Percentiles rank a stretch among this genome's conserved stretches.
phyloP scores from a whole-genome alignment of 2,329 filamentous ascomycete genomes.

The Cytospora leucostoma region DNA sequence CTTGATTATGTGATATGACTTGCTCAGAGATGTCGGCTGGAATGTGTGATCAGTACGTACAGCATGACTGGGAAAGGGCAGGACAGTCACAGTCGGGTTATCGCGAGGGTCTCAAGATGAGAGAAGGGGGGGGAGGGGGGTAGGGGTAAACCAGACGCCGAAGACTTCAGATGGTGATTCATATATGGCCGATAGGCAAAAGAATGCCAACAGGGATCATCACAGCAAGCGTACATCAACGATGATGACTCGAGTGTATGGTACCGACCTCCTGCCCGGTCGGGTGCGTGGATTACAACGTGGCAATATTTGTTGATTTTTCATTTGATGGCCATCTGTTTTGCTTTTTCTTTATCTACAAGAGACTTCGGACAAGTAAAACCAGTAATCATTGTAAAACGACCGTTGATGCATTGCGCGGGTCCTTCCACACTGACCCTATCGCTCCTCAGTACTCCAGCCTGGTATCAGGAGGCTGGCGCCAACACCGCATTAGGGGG shows the following conservation, averaged over 20 bases:
- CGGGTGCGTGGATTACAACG: not conserved
- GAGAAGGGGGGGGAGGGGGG: too few relatives aligned
- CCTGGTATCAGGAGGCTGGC: not conserved
- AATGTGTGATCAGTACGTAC: constrained; percentile 54
- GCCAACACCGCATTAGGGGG: not conserved
- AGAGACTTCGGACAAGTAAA: not conserved
- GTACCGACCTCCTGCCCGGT: not conserved
- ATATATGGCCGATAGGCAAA: too few relatives aligned
- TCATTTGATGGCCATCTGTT: not conserved
- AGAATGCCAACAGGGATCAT: too few relatives aligned
- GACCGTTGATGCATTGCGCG: not conserved
- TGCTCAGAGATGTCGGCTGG: constrained; percentile 43
- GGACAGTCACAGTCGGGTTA: not conserved
- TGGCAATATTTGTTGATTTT: not conserved
- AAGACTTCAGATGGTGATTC: too few relatives aligned
- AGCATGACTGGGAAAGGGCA: constrained; percentile 28
- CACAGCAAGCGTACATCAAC: too few relatives aligned
- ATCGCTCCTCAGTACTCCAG: not conserved
- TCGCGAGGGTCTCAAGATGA: not conserved
- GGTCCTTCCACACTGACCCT: not conserved
- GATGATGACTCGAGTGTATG: too few relatives aligned
- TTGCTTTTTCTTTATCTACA: not conserved
- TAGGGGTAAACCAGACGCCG: too few relatives aligned
- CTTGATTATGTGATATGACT: too few relatives aligned
- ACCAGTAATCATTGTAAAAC: not conserved